Percentiles rank a stretch among this genome's conserved stretches.
Evolutionary conservation across 768 basidiomycete genomes (phyloP).

Genomic region (Cantharellus anzutake): DNA sequence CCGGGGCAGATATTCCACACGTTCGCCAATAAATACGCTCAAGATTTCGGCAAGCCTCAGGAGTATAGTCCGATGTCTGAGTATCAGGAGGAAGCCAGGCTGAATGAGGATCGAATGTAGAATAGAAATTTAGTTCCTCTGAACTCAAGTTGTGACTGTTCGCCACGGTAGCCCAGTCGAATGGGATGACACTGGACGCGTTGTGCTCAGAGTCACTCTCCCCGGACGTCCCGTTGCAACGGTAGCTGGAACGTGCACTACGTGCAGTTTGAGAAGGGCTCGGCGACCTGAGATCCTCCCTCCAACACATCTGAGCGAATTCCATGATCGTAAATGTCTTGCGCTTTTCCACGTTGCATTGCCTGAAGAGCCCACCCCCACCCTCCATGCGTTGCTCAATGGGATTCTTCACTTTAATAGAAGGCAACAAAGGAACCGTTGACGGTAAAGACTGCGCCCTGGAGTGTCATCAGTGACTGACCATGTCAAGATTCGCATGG

Average conservation of each 20-base stretch:
- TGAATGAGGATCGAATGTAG: slow-evolving; percentile 46
- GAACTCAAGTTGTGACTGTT: not conserved
- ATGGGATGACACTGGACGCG: not conserved
- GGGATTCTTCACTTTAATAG: slow-evolving; percentile 67
- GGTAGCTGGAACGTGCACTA: not conserved
- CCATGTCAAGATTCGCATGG: not conserved
- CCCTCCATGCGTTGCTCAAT: slow-evolving; percentile 29
- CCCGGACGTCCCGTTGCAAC: not conserved
- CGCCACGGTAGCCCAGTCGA: not conserved
- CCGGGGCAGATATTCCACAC: slow-evolving; percentile 69
- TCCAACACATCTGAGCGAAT: slow-evolving; percentile 7
- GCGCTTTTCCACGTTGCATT: slow-evolving; percentile 8
- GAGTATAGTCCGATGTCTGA: slow-evolving; percentile 56
- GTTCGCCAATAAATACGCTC: slow-evolving; percentile 89
- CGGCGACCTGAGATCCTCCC: slow-evolving; percentile 2
- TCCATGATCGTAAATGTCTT: slow-evolving; percentile 4
- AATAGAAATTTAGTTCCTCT: slow-evolving; percentile 37
- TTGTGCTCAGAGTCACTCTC: not conserved
- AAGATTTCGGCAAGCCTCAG: slow-evolving; percentile 70
- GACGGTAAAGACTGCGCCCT: slow-evolving; percentile 61
- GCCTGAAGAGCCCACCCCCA: slow-evolving; percentile 8
- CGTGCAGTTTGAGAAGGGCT: slow-evolving; percentile 2
- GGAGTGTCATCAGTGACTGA: not conserved
- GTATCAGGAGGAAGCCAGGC: slow-evolving; percentile 74
- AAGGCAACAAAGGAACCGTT: slow-evolving; percentile 45